Evolutionary conservation across 2,329 filamentous ascomycete species (phyloP).

Genomic region (Chaetomium olivaceum): DNA sequence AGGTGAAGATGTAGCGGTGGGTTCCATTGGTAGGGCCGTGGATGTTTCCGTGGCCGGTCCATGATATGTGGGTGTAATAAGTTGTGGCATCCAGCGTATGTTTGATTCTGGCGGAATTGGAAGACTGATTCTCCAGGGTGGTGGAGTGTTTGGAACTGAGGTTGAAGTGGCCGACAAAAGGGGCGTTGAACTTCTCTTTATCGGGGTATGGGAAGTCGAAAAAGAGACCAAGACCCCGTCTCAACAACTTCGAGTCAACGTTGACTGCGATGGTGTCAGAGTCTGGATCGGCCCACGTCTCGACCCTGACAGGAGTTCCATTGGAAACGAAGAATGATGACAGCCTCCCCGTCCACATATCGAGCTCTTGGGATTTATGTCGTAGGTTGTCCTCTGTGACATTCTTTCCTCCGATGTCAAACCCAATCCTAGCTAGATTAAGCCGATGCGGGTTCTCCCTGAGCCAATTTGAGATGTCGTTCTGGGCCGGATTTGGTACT

Average conservation of each 20-base stretch:
- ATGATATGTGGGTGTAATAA: slow-evolving; percentile 45
- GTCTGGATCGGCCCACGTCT: slow-evolving; percentile 48
- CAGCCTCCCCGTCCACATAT: slow-evolving; percentile 51
- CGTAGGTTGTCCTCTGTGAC: slow-evolving; percentile 45
- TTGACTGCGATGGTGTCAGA: slow-evolving; percentile 49
- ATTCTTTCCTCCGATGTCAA: slow-evolving; percentile 44
- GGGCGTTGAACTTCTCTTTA: slow-evolving; percentile 54
- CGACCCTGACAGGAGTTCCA: slow-evolving; percentile 42
- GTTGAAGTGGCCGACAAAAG: slow-evolving; percentile 55
- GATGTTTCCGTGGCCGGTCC: slow-evolving; percentile 41
- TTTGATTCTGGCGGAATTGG: slow-evolving; percentile 41
- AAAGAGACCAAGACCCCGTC: slow-evolving; percentile 47
- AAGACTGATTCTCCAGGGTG: slow-evolving; percentile 33
- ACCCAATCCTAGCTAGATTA: slow-evolving; percentile 51
- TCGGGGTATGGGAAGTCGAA: slow-evolving; percentile 55
- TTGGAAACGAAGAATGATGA: slow-evolving; percentile 47
- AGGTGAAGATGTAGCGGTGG: slow-evolving; percentile 47
- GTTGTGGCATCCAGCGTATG: slow-evolving; percentile 47
- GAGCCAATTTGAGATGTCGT: slow-evolving; percentile 46
- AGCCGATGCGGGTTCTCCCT: slow-evolving; percentile 53
- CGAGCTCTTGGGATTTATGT: slow-evolving; percentile 46
- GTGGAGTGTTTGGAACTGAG: slow-evolving; percentile 49
- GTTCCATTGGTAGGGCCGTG: slow-evolving; percentile 39
- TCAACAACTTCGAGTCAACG: slow-evolving; percentile 46
- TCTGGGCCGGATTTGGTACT: slow-evolving; percentile 44